Evolutionary conservation across 2,329 filamentous ascomycete species (phyloP), one percentile per base, ranked within the genome.

Genomic region (Fusarium napiforme): DNA sequence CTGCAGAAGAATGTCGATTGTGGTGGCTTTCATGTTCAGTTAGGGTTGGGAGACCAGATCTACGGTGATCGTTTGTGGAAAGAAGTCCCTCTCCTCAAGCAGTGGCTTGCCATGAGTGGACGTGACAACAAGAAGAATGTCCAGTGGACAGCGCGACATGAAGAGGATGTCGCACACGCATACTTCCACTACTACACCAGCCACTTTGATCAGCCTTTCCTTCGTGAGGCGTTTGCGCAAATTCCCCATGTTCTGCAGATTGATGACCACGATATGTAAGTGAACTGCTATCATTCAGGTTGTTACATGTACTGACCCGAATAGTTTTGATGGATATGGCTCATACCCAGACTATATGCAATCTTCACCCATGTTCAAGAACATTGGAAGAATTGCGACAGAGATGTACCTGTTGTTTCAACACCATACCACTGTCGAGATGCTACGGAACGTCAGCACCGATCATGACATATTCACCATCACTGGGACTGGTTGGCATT

Each of bases 131-230:
- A 97, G 66, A 97, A 95, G 85, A 97, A 92, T 75, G 92, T 94
- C 1, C 88, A 92, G 47, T 99, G 96, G 96, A 97, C 95, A 12
- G 94, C 96, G 7, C 92, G 94, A 56, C 94, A 98, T 77, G 95
- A 99, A 79, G 96, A 99, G 79, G 96, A 99, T 79, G 94, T 97
- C 23, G 92, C 93, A 5, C 95, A 98, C 82, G 95, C 96, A 12
- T 99, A 97, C 84, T 99, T 99, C 83, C 96, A 99, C 82, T 99
- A 97, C 82, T 99, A 99, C 81, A 97, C 95, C 3, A 97, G 95
- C 76, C 96, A 98, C 82, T 98, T 99, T 80, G 96, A 99, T 80
- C 96, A 99, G 82, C 95, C 96, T 11, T 96, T 97, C 82, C 83
- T 99, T 74, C 88, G 96, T 68, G 96, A 99, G 82, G 95, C 96